These are phyloP conservation scores for Aquilaria yunnanensis DNA, from an alignment of 345 rosid genomes.

Conservation along the genomic window DNA sequence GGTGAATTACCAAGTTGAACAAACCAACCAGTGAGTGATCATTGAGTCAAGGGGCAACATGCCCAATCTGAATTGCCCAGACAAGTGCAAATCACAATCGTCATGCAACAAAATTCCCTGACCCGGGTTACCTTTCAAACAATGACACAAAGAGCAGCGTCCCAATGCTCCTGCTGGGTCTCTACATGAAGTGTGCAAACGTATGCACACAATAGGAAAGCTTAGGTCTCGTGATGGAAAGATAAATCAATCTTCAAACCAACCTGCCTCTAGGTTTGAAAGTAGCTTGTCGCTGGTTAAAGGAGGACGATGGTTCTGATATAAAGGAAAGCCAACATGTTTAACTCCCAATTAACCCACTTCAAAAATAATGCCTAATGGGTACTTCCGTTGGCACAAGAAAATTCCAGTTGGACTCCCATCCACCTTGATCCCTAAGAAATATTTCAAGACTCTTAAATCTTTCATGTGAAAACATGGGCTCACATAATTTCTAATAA, in stretches of 20 bases:
- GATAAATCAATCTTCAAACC: slow-evolving; percentile 9
- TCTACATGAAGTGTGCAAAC: slow-evolving; percentile 9
- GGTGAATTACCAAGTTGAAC: no score
- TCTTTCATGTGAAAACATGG: neutral
- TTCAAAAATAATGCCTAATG: neutral
- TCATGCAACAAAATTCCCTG: neutral
- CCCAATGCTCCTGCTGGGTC: neutral
- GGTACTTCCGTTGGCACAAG: neutral
- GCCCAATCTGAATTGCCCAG: neutral
- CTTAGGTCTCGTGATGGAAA: neutral
- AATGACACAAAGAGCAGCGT: neutral
- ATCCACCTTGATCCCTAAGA: neutral
- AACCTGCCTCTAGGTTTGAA: neutral
- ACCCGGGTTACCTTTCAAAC: neutral
- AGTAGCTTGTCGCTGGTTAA: neutral
- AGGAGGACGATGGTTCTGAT: neutral
- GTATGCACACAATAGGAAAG: neutral
- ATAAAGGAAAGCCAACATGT: neutral
- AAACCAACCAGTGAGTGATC: neutral
- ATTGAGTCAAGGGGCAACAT: neutral
- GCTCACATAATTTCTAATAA: neutral
- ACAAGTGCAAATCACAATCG: neutral
- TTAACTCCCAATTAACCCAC: neutral
- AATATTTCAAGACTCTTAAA: neutral
- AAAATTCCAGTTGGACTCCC: neutral